Percentiles rank a stretch among this genome's conserved stretches.
Conservation (phyloP, 371 early-diverging fungal genomes). For the Coemansia sp. region DNA sequence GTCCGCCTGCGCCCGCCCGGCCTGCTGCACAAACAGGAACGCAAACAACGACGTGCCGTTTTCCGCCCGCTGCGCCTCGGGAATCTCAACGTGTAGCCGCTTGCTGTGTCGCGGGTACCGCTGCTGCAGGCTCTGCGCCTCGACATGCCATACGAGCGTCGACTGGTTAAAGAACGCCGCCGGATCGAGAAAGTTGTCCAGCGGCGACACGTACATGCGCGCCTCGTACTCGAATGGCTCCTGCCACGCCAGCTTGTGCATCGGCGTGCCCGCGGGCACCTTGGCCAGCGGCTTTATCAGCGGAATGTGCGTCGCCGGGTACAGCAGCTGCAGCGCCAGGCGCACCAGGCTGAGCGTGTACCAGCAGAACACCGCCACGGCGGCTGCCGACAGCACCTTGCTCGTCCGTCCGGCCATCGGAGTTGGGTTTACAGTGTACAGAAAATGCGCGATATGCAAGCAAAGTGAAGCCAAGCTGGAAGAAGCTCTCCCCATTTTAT, state of each 20-base stretch:
- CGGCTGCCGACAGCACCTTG: conserved; percentile 27
- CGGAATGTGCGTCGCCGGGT: conserved; percentile 45
- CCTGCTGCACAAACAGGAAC: conserved; percentile 38
- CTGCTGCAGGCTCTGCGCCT: conserved; percentile 29
- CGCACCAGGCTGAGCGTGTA: conserved; percentile 20
- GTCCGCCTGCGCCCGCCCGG: conserved; percentile 9
- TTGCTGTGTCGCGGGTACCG: conserved; percentile 13
- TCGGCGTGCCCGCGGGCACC: not conserved
- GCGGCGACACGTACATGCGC: conserved; percentile 39
- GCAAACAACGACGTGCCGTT: conserved; percentile 36
- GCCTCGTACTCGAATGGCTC: conserved; percentile 48
- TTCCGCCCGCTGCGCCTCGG: conserved; percentile 13
- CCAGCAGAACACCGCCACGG: conserved; percentile 32
- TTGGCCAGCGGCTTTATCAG: conserved; percentile 19
- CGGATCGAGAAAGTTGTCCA: conserved; percentile 8
- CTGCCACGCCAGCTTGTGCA: conserved; percentile 40
- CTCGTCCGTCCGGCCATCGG: conserved; percentile 20
- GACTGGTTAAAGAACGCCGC: conserved; percentile 30
- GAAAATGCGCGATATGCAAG: not conserved
- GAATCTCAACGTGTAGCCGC: conserved; percentile 19
- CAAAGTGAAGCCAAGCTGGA: not conserved
- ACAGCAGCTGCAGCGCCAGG: conserved; percentile 30
- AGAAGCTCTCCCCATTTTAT: no score
- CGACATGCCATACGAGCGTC: conserved; percentile 30
- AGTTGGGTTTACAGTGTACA: not conserved